Conservation (phyloP, 805 yeast species). For the Candida maris region DNA sequence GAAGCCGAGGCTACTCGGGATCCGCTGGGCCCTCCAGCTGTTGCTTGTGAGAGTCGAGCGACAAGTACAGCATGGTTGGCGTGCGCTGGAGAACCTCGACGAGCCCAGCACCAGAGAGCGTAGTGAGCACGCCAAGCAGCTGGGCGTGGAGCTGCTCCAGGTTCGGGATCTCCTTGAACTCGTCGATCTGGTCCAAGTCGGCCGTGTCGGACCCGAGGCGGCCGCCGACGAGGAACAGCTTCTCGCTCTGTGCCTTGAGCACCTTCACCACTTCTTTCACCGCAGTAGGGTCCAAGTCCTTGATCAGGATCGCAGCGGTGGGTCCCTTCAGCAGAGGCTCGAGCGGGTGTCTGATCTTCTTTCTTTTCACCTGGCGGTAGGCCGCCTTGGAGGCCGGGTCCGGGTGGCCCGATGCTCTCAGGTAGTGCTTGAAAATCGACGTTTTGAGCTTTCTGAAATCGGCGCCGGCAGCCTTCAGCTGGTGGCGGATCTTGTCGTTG, state of each 20-base stretch:
- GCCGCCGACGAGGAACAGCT: slow-evolving; percentile 81
- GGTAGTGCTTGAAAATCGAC: slow-evolving; percentile 67
- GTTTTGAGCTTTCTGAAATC: slow-evolving; percentile 65
- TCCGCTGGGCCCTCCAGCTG: slow-evolving; percentile 23
- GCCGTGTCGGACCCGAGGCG: slow-evolving; percentile 61
- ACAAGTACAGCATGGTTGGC: slow-evolving; percentile 65
- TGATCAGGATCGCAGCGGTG: slow-evolving; percentile 71
- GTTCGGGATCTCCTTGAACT: slow-evolving; percentile 72
- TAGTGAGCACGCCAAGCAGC: slow-evolving; percentile 78
- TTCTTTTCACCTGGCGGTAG: slow-evolving; percentile 33
- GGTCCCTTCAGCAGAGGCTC: slow-evolving; percentile 76
- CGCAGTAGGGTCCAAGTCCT: slow-evolving; percentile 63
- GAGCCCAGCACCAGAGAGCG: slow-evolving; percentile 85
- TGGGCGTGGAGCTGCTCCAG: slow-evolving; percentile 72
- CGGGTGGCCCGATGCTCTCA: slow-evolving; percentile 60
- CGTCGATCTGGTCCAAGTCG: slow-evolving; percentile 48
- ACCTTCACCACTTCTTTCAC: slow-evolving; percentile 61
- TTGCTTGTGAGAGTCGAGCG: slow-evolving; percentile 57
- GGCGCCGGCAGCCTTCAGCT: slow-evolving; percentile 64
- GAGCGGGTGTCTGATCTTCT: slow-evolving; percentile 59
- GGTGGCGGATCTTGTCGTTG: slow-evolving; percentile 57
- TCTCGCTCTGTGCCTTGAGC: slow-evolving; percentile 63
- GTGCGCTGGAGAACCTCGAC: slow-evolving; percentile 74
- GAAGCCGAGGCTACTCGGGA: too few relatives aligned
- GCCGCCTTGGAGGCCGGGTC: slow-evolving; percentile 74